Evolutionary conservation across 2,329 filamentous ascomycete genomes (phyloP).

Genomic region (Aspergillus novofumigatus): DNA sequence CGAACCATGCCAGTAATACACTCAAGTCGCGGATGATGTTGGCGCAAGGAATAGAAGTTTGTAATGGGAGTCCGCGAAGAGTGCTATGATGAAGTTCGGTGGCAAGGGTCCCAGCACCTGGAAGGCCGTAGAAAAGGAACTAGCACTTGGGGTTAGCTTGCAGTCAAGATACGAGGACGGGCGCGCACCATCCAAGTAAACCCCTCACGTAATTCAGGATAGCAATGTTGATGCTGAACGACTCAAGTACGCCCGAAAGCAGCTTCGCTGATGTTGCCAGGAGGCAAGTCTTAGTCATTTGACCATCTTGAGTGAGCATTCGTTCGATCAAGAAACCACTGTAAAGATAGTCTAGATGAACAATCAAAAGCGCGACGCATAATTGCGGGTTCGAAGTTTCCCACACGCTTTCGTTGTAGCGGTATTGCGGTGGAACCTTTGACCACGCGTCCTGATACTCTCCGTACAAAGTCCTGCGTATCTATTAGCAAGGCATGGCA

Average conservation of each 20-base stretch:
- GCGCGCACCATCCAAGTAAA: neutral
- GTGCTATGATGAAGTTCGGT: constrained; percentile 3
- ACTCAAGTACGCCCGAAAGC: constrained; percentile 4
- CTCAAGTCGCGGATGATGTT: constrained; percentile 2
- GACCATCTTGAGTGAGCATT: constrained; percentile 1
- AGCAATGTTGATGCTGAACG: neutral
- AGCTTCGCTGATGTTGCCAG: constrained; percentile 4
- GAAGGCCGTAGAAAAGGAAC: constrained; percentile 7
- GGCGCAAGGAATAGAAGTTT: neutral
- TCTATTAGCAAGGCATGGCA: neutral
- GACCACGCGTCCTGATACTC: neutral
- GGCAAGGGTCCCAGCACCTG: constrained; percentile 6
- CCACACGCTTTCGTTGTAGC: neutral
- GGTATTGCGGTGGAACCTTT: neutral
- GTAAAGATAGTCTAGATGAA: constrained; percentile 2
- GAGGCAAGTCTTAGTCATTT: neutral
- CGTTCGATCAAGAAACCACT: constrained; percentile 6
- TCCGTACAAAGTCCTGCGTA: neutral
- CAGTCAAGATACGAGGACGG: no score
- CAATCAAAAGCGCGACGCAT: neutral
- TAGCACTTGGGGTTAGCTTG: neutral
- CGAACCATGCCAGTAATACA: constrained; percentile 2
- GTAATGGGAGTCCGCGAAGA: neutral
- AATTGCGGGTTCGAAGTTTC: neutral
- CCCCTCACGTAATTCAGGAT: neutral